Conservation (phyloP, 1,139 yeast species). For the Sugiyamaella grinbergsii region DNA sequence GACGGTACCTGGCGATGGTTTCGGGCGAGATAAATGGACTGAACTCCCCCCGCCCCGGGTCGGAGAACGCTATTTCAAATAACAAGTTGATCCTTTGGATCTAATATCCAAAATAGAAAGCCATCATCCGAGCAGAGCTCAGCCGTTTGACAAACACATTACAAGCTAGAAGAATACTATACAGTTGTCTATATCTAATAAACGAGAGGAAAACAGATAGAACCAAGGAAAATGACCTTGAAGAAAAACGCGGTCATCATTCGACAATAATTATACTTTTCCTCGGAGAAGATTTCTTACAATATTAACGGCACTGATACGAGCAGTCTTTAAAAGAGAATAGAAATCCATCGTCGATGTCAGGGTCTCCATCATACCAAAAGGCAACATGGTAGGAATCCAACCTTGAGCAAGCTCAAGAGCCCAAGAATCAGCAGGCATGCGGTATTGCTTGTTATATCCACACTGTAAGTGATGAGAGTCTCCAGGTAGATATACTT, state of each 20-base stretch:
- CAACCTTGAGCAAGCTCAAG: slow-evolving; percentile 97
- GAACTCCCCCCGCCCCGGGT: no score
- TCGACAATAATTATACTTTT: slow-evolving; percentile 52
- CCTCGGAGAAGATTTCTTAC: slow-evolving; percentile 63
- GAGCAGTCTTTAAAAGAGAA: slow-evolving; percentile 67
- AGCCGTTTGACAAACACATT: no score
- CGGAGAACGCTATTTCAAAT: no score
- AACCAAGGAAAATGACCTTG: background rate
- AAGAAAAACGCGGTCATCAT: background rate
- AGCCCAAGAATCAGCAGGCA: slow-evolving; percentile 76
- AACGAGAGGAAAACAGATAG: background rate
- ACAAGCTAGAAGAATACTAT: no score
- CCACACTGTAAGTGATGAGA: slow-evolving; percentile 80
- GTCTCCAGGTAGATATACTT: slow-evolving; percentile 69
- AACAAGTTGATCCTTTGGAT: no score
- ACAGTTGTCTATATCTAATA: no score
- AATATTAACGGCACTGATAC: slow-evolving; percentile 80
- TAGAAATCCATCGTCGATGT: slow-evolving; percentile 78
- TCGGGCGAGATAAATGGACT: no score
- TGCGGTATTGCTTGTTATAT: slow-evolving; percentile 74
- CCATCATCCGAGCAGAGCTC: slow-evolving; percentile 12
- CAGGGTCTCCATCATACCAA: slow-evolving; percentile 81
- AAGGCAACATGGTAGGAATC: slow-evolving; percentile 97
- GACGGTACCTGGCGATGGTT: no score
- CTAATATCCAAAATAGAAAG: no score